Percentiles rank a stretch among this genome's conserved stretches.
Conservation (phyloP, 495 filamentous ascomycete species). For the Xylaria telfairii region DNA sequence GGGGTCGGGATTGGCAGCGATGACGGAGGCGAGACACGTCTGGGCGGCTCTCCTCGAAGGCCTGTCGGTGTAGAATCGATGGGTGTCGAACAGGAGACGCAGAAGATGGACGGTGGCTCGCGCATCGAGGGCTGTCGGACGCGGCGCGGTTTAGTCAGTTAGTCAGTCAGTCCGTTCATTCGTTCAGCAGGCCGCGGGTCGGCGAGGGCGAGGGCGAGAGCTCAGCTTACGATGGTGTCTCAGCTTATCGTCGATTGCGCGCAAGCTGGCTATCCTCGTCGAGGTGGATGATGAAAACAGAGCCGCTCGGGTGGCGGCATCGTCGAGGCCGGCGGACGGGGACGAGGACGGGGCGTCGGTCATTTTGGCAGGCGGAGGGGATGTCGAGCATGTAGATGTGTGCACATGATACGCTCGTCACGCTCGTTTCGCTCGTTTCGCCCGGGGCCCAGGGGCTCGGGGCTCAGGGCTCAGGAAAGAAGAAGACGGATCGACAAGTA, state of each 20-base stretch:
- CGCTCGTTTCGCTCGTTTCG: no score
- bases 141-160: constrained; percentile 18
- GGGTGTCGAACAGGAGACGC: constrained; percentile 78
- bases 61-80: constrained; percentile 86
- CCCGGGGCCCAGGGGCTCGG: no score
- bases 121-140: constrained; percentile 48
- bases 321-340: constrained; percentile 43
- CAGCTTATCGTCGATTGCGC: constrained; percentile 54
- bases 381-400: constrained; percentile 32
- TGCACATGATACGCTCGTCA: constrained; percentile 36
- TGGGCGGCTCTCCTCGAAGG: constrained; percentile 81
- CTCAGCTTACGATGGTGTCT: constrained; percentile 49
- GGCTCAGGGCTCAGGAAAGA: neutral
- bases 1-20: constrained; percentile 55
- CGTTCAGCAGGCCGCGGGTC: neutral
- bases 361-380: constrained; percentile 44
- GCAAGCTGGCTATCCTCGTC: constrained; percentile 50
- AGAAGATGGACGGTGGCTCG: constrained; percentile 55
- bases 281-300: constrained; percentile 58
- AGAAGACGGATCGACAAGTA: no score
- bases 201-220: neutral
- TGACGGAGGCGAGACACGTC: constrained; percentile 71
- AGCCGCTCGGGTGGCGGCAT: constrained; percentile 41
- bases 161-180: neutral
- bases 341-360: constrained; percentile 45